Evolutionary conservation across 345 rosid species (phyloP).

Genomic region (Eucalyptus pauciflora): DNA sequence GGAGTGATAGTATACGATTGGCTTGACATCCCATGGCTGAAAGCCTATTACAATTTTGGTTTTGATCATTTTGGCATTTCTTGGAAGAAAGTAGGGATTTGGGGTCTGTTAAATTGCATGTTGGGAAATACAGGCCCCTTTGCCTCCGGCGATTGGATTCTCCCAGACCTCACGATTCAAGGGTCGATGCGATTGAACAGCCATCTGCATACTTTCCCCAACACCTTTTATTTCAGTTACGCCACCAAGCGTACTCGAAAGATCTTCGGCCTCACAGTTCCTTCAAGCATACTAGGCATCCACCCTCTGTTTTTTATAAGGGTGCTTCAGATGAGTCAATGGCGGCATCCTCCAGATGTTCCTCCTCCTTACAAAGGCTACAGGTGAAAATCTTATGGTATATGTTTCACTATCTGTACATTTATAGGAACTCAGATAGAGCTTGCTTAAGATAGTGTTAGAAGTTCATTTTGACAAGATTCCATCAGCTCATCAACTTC

Average conservation of each 20-base stretch:
- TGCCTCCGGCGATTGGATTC: constrained; percentile 82
- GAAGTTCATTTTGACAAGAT: not conserved
- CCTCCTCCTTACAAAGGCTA: constrained; percentile 85
- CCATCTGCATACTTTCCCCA: constrained; percentile 53
- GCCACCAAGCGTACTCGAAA: constrained; percentile 76
- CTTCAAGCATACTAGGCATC: constrained; percentile 62
- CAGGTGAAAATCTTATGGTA: constrained; percentile 24
- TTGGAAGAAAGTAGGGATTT: constrained; percentile 57
- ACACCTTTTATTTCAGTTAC: constrained; percentile 87
- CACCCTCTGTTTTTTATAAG: constrained; percentile 83
- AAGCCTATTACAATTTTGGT: constrained; percentile 82
- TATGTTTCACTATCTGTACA: not conserved
- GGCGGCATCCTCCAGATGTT: constrained; percentile 58
- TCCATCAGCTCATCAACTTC: not conserved
- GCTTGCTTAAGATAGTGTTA: not conserved
- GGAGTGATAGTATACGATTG: constrained; percentile 88
- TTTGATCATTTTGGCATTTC: constrained; percentile 87
- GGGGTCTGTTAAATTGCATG: constrained; percentile 58
- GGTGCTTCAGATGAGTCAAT: constrained; percentile 78
- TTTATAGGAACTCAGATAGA: not conserved
- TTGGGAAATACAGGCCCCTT: constrained; percentile 82
- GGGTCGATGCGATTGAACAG: constrained; percentile 56
- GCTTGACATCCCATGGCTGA: constrained; percentile 84
- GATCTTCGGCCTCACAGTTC: constrained; percentile 55
- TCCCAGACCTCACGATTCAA: constrained; percentile 91